Evolutionary conservation across 1,284 basidiomycete genomes (phyloP), one percentile per base, ranked within the genome.

Genomic region (Hypsizygus ulmarius): DNA sequence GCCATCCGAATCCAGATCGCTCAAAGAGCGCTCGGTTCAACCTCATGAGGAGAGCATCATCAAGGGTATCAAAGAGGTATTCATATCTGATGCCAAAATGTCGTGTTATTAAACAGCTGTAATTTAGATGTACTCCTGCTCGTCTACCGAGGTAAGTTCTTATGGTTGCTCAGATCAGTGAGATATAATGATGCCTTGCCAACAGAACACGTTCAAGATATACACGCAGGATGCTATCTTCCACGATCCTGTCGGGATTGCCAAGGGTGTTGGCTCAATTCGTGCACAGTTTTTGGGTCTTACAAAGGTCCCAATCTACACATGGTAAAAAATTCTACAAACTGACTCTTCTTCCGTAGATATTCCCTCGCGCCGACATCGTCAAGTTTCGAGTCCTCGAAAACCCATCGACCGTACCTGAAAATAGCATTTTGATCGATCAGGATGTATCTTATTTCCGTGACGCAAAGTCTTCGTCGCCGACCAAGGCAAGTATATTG

Each of bases 181-280:
- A n/a, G n/a, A n/a, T n/a, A n/a, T n/a, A n/a, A n/a, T n/a, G n/a
- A n/a, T n/a, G n/a, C 9, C 14, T 12, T 32, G 42, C 5, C 18
- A 37, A 2, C 47, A 78, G 75, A 63, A 47, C 14, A 70, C 75
- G 1, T 79, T 77, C 53, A 63, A 66, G 41, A 67, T 76, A 4
- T 79, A 78, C 46, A 51, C 72, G 6, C 47, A 61, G 16, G 62
- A 76, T 29, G 74, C 73, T 0, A 60, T 73, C 39, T 78, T 78
- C 54, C 72, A 74, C 47, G 75, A 77, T 55, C 75, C 74, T n/a
- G 58, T 77, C 42, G 75, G 75, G 16, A 72, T 75, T 45, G 73
- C 75, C 5, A 59, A 71, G 43, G 77, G 75, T 5, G 49, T 64
- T 10, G 62, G 63, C 25, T 66, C 71, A 8, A 74, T 78, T 38